Base-by-base conservation (phyloP, 331 rosid genomes). In the Telfairia occidentalis region DNA sequence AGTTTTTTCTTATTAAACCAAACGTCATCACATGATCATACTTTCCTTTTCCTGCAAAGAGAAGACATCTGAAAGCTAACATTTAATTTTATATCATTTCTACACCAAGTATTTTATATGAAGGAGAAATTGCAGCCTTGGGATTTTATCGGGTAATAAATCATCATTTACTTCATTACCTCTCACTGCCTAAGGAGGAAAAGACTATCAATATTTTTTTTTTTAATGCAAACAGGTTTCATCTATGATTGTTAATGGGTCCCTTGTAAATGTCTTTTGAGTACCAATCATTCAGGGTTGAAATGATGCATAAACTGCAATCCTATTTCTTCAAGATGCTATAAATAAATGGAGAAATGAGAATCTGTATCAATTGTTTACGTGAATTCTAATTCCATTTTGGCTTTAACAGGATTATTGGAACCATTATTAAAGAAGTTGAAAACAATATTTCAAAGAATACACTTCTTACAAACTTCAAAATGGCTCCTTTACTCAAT, bases 391-490 rank as follows among this genome's bases (percentile, higher is more conserved):
- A 78, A 89, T 67, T 81, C 67, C 78, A 60, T 45, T 76, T 82
- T 24, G 78, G 77, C 75, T 83, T 76, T 71, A 72, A 84, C 93
- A 95, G 99, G 96, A 87, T 87, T 76, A 92, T 95, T 78, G 86
- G 92, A 67, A 82, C 83, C 83, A 95, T 95, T 79, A 64, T 88
- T 58, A 95, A 83, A 84, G 99, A 95, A 87, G 84, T 95, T 30
- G 99, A 95, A 87, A 90, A 81, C 83, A 87, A 82, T 89, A 92
- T 95, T 79, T 57, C 84, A 42, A 90, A 86, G 86, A 95, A 90
- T 74, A 86, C 96, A 30, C 90, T 95, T 79, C 93, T 92, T 23
- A 77, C 89, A 53, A 92, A 87, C 83, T 87, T 92, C 82, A 86
- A 88, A 82, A 90, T 92, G 97, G 90, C 81, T 35, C 80, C 83